A percentile compares a stretch with the other conserved stretches of the same genome.
Conservation (phyloP, 306 rosid genomes). For the Cucurbita moschata region DNA sequence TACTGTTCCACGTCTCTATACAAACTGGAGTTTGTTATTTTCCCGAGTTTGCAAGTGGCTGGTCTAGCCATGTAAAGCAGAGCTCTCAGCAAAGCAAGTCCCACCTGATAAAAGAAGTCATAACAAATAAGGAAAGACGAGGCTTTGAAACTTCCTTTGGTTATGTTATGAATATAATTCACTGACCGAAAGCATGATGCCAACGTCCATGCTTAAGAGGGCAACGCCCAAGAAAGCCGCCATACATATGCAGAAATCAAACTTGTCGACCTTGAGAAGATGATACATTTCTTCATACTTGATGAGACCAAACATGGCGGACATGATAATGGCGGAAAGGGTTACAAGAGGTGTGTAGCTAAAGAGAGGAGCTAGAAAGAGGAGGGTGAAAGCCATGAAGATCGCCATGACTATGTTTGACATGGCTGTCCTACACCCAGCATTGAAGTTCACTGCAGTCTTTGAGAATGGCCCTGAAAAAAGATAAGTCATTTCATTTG, state of each 20-base stretch:
- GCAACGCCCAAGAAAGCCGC: conserved; percentile 49
- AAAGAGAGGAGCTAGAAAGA: conserved; percentile 66
- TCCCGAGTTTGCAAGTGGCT: conserved; percentile 61
- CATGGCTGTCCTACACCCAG: conserved; percentile 59
- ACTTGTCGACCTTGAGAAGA: conserved; percentile 69
- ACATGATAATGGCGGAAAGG: conserved; percentile 57
- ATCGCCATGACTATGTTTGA: conserved; percentile 48
- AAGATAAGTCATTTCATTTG: background rate
- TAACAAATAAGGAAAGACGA: background rate
- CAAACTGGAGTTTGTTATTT: conserved; percentile 23
- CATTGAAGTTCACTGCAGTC: conserved; percentile 76
- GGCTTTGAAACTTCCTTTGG: background rate
- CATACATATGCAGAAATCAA: conserved; percentile 62
- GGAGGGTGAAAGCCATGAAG: conserved; percentile 37
- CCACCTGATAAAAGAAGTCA: conserved; percentile 28
- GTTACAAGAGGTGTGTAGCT: conserved; percentile 74
- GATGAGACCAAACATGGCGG: conserved; percentile 77
- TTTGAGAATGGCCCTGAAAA: conserved; percentile 81
- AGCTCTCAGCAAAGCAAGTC: conserved; percentile 51
- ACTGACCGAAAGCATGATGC: conserved; percentile 63
- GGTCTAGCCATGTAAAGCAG: conserved; percentile 82
- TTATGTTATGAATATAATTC: background rate
- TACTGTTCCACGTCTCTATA: conserved; percentile 68
- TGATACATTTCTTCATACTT: conserved; percentile 26
- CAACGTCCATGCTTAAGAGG: conserved; percentile 48